Evolutionary conservation across 169 alveolate genomes (phyloP), one percentile per base, ranked within the genome.

Genomic region (Eimeria acervulina): DNA sequence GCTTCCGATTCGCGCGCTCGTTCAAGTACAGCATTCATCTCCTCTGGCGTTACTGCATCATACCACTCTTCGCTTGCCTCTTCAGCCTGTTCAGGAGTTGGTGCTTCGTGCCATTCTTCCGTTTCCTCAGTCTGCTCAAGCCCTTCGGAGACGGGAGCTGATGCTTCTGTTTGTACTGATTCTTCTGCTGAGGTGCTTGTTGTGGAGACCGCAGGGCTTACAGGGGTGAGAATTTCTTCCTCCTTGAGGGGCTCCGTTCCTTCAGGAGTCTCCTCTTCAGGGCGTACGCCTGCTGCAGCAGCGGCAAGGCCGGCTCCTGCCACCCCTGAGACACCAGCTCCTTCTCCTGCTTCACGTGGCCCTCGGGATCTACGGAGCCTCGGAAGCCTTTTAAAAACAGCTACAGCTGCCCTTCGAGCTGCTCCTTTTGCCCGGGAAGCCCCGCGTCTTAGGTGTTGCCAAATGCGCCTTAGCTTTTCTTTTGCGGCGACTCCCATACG

Each of bases 21-120:
- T 23, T 23, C 80, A 68, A 68, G 80, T 28, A 68, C n/a, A 68
- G 5, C 0, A 0, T 33, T 47, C n/a, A 68, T 6, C 44, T 68
- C 47, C 31, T 68, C 80, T 31, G 80, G 47, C 44, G 44, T 0
- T 31, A 68, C 47, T 68, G 80, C 80, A 31, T 68, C 80, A 68
- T 68, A n/a, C 80, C 80, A 68, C 47, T 68, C 80, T 33, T 68
- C 80, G 42, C 47, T 28, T 68, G 42, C 15, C 47, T 68, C 80
- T 68, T 68, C 47, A 33, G 21, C n/a, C 26, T 68, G 47, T 68
- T 68, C 80, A 31, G 80, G 78, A 40, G 72, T 61, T 61, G 3
- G 76, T 63, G 80, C 80, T 68, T 68, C 80, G 31, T 31, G 44
- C 80, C 80, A 68, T 68, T 68, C 80, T 33, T 68, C 80, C n/a